phyloP scores from a whole-genome alignment of 2,329 filamentous ascomycete genomes.

The Aspergillus glaucus region DNA sequence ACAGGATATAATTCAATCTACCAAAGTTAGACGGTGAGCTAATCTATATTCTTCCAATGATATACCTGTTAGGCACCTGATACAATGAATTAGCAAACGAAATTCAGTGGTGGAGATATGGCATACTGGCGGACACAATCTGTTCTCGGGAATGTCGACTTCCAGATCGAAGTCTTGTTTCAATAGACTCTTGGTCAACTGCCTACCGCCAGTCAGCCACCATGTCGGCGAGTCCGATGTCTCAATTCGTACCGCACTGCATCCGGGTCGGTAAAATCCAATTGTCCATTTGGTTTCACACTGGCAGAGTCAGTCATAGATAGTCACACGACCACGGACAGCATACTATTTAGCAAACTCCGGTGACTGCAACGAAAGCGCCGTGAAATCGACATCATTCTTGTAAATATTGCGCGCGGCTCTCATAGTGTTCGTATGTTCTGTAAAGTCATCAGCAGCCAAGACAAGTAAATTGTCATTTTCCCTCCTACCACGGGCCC shows the following conservation, averaged over 20 bases:
- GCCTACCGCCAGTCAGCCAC: constrained; percentile 30
- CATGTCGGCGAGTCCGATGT: neutral
- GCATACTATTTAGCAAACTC: constrained; percentile 55
- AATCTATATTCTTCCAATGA: too few relatives aligned
- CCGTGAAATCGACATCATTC: constrained; percentile 55
- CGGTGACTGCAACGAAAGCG: constrained; percentile 52
- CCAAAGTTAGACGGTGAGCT: constrained; percentile 18
- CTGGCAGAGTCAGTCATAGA: constrained; percentile 23
- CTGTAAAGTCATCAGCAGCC: neutral
- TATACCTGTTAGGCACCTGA: constrained; percentile 43
- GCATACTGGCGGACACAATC: constrained; percentile 76
- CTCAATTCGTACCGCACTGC: constrained; percentile 58
- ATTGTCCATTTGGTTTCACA: constrained; percentile 50
- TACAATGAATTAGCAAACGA: constrained; percentile 3
- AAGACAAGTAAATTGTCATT: neutral
- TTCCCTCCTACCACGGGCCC: neutral
- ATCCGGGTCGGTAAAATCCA: constrained; percentile 75
- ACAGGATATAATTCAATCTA: constrained; percentile 83
- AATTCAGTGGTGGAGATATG: neutral
- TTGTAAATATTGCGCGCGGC: constrained; percentile 46
- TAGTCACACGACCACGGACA: neutral
- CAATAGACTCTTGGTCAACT: constrained; percentile 72
- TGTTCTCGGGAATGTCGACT: constrained; percentile 66
- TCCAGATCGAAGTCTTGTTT: constrained; percentile 66
- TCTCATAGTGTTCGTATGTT: constrained; percentile 20